Evolutionary conservation across 2,329 filamentous ascomycete genomes (phyloP).

Genomic region (Apiospora rasikravindrae): DNA sequence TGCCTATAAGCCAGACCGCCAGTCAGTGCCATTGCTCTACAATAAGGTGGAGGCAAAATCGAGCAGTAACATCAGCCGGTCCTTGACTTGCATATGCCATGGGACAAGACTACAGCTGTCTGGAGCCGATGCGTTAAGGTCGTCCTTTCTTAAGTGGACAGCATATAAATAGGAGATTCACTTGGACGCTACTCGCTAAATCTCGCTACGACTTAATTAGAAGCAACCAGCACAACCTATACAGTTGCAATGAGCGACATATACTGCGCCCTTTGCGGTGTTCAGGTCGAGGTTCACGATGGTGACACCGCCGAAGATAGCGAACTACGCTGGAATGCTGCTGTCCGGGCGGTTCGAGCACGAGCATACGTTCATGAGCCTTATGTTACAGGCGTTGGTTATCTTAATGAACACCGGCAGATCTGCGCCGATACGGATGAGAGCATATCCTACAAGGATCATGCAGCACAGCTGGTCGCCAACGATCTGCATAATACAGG

Average conservation of each 20-base stretch:
- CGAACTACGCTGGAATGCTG: constrained; percentile 26
- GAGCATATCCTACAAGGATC: constrained; percentile 18
- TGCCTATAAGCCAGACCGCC: background rate
- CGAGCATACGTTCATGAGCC: constrained; percentile 19
- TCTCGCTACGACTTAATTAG: background rate
- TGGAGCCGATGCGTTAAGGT: background rate
- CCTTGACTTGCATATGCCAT: background rate
- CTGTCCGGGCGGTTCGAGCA: constrained; percentile 27
- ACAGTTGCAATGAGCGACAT: background rate
- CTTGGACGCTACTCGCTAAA: background rate
- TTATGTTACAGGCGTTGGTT: constrained; percentile 29
- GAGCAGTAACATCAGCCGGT: no score
- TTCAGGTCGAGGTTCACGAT: constrained; percentile 25
- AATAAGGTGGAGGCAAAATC: background rate
- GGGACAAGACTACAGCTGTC: background rate
- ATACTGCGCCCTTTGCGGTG: constrained; percentile 29
- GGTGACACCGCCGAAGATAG: constrained; percentile 20
- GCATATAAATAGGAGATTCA: background rate
- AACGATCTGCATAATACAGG: constrained; percentile 1
- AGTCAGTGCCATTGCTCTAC: background rate
- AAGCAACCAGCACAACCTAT: background rate
- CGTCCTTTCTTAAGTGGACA: background rate
- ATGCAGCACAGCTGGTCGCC: constrained; percentile 19
- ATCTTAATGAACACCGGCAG: constrained; percentile 24
- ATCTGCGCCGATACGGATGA: constrained; percentile 23